phyloP scores from a whole-genome alignment of 176 grass and related monocot species.

The Dendrocalamus sinicus region DNA sequence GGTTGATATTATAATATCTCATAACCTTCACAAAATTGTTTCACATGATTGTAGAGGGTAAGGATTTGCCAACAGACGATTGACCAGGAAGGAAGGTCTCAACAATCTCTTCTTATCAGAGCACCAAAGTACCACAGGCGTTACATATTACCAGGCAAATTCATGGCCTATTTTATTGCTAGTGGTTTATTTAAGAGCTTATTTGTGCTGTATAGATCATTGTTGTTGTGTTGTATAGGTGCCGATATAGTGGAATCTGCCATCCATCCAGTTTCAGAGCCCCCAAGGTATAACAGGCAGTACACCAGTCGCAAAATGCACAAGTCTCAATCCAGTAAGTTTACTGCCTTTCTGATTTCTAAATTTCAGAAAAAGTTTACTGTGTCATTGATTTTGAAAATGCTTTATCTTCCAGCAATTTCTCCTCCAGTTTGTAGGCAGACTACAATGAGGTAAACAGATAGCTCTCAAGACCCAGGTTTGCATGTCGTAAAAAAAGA shows the following conservation, averaged over 20 bases:
- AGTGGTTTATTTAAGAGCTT: neutral
- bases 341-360: conserved; percentile 26
- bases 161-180: neutral
- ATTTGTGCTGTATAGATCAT: conserved; percentile 6
- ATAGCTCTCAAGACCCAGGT: conserved; percentile 23
- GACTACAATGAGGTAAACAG: conserved; percentile 64
- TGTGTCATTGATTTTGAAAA: conserved; percentile 25
- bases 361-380: neutral
- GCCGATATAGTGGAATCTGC: conserved; percentile 58
- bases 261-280: conserved; percentile 59
- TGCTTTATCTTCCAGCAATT: conserved; percentile 47
- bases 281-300: conserved; percentile 48
- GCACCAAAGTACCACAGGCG: conserved; percentile 80
- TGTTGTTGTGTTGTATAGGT: conserved; percentile 43
- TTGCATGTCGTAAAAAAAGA: neutral
- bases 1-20: neutral
- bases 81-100: conserved; percentile 73
- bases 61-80: conserved; percentile 69
- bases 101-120: conserved; percentile 84
- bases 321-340: conserved; percentile 62
- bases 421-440: conserved; percentile 50
- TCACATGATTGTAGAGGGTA: conserved; percentile 64
- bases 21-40: conserved; percentile 20
- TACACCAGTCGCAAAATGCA: conserved; percentile 53
- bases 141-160: conserved; percentile 86